Conservation (phyloP, 2,329 filamentous ascomycete genomes). For the Calonectria pseudoturangicola region DNA sequence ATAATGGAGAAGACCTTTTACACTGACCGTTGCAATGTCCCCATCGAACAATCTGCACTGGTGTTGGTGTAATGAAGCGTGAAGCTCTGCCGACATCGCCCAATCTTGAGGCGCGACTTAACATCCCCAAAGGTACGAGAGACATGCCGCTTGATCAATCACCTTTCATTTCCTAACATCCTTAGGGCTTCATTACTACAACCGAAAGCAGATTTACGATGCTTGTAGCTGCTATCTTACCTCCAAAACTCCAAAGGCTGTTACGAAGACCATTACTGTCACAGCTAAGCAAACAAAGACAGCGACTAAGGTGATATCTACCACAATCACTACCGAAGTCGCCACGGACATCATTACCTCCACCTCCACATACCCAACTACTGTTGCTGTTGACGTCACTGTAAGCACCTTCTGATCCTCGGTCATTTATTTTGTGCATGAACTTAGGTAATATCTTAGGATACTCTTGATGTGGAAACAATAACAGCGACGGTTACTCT, state of each 20-base stretch:
- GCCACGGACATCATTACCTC: background rate
- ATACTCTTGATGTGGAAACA: background rate
- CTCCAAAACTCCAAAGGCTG: background rate
- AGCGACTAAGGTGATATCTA: background rate
- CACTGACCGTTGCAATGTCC: background rate
- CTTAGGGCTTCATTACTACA: background rate
- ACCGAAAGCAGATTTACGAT: background rate
- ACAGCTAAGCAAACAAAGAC: background rate
- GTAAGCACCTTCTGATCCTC: background rate
- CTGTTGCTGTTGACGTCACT: background rate
- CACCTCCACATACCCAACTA: background rate
- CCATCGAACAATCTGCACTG: background rate
- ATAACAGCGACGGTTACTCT: background rate
- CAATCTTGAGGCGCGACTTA: background rate
- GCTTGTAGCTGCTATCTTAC: background rate
- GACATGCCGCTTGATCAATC: background rate
- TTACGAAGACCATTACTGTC: background rate
- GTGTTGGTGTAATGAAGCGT: background rate
- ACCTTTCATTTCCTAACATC: background rate
- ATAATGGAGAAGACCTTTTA: background rate
- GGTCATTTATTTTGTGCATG: background rate
- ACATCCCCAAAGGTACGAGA: background rate
- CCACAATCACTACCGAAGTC: background rate
- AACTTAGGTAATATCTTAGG: background rate
- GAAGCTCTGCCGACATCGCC: background rate